Conservation (phyloP, 2,329 filamentous ascomycete species). For the Fusarium proliferatum region DNA sequence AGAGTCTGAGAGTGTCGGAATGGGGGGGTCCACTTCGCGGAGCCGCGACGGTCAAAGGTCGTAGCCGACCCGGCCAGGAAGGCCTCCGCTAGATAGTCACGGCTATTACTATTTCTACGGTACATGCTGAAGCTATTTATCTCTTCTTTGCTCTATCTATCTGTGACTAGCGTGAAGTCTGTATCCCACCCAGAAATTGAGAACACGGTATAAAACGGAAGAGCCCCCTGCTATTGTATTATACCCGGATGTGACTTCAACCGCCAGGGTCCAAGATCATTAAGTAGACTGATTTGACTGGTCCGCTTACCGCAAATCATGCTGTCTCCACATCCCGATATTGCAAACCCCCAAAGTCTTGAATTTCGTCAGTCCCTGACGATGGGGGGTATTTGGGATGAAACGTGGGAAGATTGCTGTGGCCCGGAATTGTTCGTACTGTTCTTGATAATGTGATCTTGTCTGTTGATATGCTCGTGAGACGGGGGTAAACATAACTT, state of each 20-base stretch:
- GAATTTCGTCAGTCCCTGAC: neutral
- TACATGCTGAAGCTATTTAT: neutral
- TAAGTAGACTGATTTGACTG: neutral
- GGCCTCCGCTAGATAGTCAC: neutral
- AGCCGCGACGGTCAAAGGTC: slow-evolving; percentile 26
- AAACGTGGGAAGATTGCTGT: neutral
- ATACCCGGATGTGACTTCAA: neutral
- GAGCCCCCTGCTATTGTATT: neutral
- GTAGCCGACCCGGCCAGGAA: slow-evolving; percentile 10
- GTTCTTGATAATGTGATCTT: too few relatives aligned
- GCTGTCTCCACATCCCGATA: neutral
- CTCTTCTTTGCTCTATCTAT: too few relatives aligned
- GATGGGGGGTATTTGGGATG: neutral
- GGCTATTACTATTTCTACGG: neutral
- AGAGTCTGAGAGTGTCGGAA: neutral
- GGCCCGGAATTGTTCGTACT: too few relatives aligned
- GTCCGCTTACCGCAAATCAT: slow-evolving; percentile 10
- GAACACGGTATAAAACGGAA: neutral
- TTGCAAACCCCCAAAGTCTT: slow-evolving; percentile 21
- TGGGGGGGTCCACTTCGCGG: slow-evolving; percentile 26
- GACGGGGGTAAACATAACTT: neutral
- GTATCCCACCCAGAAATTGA: too few relatives aligned
- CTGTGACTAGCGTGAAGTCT: neutral
- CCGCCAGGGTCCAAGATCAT: neutral
- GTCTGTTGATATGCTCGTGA: neutral